Evolutionary conservation across 805 yeast genomes (phyloP).

Genomic region (Millerozyma acaciae): DNA sequence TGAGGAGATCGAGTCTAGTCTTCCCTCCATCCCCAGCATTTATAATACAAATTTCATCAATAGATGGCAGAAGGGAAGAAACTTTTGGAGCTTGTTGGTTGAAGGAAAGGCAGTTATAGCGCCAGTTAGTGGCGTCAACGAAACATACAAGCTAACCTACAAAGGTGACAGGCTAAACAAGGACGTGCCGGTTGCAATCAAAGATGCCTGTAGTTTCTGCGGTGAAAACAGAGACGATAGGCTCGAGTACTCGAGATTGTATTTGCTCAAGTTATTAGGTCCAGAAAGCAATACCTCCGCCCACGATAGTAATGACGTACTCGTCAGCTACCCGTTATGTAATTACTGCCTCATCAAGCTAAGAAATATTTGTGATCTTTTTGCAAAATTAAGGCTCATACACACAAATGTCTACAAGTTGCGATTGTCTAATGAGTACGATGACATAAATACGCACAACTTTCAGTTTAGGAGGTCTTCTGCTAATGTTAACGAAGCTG

Average conservation of each 20-base stretch:
- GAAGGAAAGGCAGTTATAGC: slow-evolving; percentile 82
- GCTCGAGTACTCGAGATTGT: slow-evolving; percentile 73
- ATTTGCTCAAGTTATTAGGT: slow-evolving; percentile 53
- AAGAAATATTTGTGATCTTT: slow-evolving; percentile 78
- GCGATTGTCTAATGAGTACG: slow-evolving; percentile 28
- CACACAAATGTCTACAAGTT: slow-evolving; percentile 54
- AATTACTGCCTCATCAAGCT: slow-evolving; percentile 75
- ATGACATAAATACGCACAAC: slow-evolving; percentile 19
- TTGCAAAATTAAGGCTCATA: slow-evolving; percentile 69
- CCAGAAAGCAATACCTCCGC: slow-evolving; percentile 18
- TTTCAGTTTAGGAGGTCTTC: slow-evolving; percentile 26
- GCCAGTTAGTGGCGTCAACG: slow-evolving; percentile 83
- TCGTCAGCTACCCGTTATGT: slow-evolving; percentile 64
- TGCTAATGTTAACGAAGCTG: slow-evolving; percentile 2
- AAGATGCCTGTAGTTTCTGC: slow-evolving; percentile 77
- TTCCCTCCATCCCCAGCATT: slow-evolving; percentile 29
- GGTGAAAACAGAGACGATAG: slow-evolving; percentile 71
- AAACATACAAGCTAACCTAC: slow-evolving; percentile 52
- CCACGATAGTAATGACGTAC: slow-evolving; percentile 22
- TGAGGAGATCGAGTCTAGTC: slow-evolving; percentile 68
- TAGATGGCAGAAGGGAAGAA: slow-evolving; percentile 40
- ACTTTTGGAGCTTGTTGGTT: slow-evolving; percentile 61
- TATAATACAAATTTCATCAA: slow-evolving; percentile 51
- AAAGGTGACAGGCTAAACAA: slow-evolving; percentile 14
- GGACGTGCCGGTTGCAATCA: slow-evolving; percentile 62